Conservation (phyloP, 768 basidiomycete species). For the Calocybe indica region DNA sequence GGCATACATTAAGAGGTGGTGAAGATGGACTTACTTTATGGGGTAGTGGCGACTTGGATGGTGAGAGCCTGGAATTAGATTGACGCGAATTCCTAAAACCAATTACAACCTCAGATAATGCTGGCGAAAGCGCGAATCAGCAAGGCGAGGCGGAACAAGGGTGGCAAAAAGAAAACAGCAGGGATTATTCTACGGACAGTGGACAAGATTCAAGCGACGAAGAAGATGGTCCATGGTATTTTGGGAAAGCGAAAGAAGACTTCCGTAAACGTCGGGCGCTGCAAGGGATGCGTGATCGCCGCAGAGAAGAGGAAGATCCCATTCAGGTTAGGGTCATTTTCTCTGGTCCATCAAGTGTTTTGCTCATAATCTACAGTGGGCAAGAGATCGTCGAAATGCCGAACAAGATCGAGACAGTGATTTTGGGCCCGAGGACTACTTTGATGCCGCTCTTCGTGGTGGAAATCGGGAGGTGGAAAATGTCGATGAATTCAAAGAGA, state of each 20-base stretch:
- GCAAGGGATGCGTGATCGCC: too few relatives aligned
- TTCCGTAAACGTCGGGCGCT: constrained; percentile 48
- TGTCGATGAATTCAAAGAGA: constrained; percentile 71
- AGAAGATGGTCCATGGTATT: constrained; percentile 73
- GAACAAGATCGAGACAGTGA: constrained; percentile 72
- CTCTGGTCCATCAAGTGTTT: background rate
- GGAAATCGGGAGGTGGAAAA: constrained; percentile 59
- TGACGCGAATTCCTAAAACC: constrained; percentile 24
- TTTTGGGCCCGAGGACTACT: constrained; percentile 79
- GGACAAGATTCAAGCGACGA: constrained; percentile 33
- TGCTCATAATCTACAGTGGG: constrained; percentile 47
- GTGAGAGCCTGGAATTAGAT: constrained; percentile 52
- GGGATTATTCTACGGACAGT: constrained; percentile 22
- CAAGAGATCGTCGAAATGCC: constrained; percentile 63
- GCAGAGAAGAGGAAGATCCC: constrained; percentile 58
- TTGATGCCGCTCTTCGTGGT: constrained; percentile 59
- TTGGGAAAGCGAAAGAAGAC: constrained; percentile 78
- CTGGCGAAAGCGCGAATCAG: background rate
- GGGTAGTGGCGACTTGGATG: too few relatives aligned
- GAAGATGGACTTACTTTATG: constrained; percentile 45
- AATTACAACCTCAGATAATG: background rate
- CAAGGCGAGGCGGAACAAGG: constrained; percentile 22
- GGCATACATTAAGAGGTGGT: constrained; percentile 75
- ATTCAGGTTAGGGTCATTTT: constrained; percentile 46
- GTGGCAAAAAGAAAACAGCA: constrained; percentile 21